Base-by-base conservation (phyloP, 2,329 filamentous ascomycete genomes). In the Fusarium sp. region DNA sequence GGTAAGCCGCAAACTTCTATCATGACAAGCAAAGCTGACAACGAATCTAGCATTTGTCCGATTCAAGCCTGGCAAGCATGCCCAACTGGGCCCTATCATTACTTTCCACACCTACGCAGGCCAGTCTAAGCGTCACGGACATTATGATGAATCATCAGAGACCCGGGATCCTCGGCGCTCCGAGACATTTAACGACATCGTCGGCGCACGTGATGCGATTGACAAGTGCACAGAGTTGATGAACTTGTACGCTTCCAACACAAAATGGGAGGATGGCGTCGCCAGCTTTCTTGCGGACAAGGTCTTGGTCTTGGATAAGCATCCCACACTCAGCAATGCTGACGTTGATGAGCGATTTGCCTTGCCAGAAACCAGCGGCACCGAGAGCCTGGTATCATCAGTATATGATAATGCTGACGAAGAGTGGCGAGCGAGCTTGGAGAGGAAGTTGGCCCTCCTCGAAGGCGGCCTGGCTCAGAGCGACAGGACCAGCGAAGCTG, bases 81-180 rank as follows among this genome's bases (percentile, higher is more conserved):
- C 55, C 0, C 51, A 70, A n/a, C 60, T 55, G 60, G 66, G 66
- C 0, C 52, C 66, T 6, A 59, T 69, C 3, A 15, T 70, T 1
- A 62, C 55, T 31, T 70, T 70, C 15, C 66, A 70, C 18, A 54
- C 60, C 0, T 70, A 70, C 5, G 57, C 53, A 1, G 53, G 62
- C 3, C 67, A 70, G 16, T 56, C 58, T 8, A 66, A 62, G 1
- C 57, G 62, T 0, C 67, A 70, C 3, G 34, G 37, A 2, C 67
- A 70, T 13, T 70, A 70, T 2, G 67, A 70, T 3, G 67, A 66
- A 1, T 54, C 65, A 11, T 36, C 54, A 1, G 65, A 60, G 1
- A 65, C 60, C 30, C 23, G 41, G 1, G 63, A 68, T 2, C 65
- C 65, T 4, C 56, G 18, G n/a, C 60, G 68, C n/a, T 47, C 65